A percentile compares a stretch with the other conserved stretches of the same genome.
Evolutionary conservation across 495 filamentous ascomycete genomes (phyloP).

Genomic region (Penicillium chermesinum): DNA sequence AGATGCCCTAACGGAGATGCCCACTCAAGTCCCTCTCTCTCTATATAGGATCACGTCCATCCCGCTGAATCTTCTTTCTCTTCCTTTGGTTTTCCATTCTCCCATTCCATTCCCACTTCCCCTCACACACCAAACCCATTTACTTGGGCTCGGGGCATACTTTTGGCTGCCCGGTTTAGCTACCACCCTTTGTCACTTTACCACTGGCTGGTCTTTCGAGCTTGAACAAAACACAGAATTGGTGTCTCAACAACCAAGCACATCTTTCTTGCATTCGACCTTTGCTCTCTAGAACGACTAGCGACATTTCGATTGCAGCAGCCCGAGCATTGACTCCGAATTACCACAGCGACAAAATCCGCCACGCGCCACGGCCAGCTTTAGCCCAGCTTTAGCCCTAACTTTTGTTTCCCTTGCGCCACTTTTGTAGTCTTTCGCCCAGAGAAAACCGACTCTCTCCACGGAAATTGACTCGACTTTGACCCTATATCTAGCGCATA

Average conservation of each 20-base stretch:
- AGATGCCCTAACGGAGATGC: neutral
- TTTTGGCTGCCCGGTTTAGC: constrained; percentile 1
- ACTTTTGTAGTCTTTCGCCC: constrained; percentile 15
- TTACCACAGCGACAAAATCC: neutral
- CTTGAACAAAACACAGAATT: constrained; percentile 13
- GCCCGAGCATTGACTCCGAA: neutral
- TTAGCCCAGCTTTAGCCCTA: no score
- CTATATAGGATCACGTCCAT: constrained; percentile 15
- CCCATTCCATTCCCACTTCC: neutral
- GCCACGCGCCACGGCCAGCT: no score
- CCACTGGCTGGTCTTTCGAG: neutral
- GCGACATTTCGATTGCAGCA: constrained; percentile 7
- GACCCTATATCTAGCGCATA: neutral
- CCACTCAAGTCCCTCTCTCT: neutral
- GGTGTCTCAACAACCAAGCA: constrained; percentile 5
- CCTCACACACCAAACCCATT: neutral
- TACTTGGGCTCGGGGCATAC: constrained; percentile 8
- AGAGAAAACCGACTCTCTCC: neutral
- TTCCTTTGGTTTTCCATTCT: neutral
- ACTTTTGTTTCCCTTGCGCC: constrained; percentile 9
- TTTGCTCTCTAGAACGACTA: constrained; percentile 14
- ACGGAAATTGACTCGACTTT: constrained; percentile 1
- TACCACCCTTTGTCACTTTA: neutral
- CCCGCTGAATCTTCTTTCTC: constrained; percentile 7
- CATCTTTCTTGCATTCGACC: constrained; percentile 2